A percentile compares a stretch with the other conserved stretches of the same genome.
Evolutionary conservation across 108 stramenopile genomes (phyloP).

Genomic region (Ochromonas danica): DNA sequence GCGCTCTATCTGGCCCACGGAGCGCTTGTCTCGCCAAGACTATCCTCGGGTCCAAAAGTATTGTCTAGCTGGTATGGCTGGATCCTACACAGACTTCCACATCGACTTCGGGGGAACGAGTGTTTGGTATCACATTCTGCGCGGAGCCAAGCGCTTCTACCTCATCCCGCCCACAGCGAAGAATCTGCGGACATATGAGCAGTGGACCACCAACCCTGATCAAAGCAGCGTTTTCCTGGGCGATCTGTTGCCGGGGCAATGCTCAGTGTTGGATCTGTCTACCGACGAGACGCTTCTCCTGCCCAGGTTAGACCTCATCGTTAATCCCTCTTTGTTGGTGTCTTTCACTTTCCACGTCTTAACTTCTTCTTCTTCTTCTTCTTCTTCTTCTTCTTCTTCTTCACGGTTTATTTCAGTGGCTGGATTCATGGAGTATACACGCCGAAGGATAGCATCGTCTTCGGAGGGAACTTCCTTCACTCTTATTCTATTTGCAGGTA

Average conservation of each 20-base stretch:
- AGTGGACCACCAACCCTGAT: conserved; percentile 68
- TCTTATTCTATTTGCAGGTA: neutral
- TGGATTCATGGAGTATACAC: conserved; percentile 94
- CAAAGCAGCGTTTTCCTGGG: conserved; percentile 64
- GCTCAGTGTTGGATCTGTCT: conserved; percentile 57
- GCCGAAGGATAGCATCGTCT: conserved; percentile 73
- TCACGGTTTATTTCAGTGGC: too few relatives aligned
- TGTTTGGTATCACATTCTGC: conserved; percentile 86
- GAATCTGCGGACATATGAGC: conserved; percentile 59
- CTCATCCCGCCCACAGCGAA: conserved; percentile 41
- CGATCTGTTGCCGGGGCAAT: conserved; percentile 52
- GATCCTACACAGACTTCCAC: conserved; percentile 88
- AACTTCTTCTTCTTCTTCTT: too few relatives aligned
- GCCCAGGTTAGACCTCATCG: too few relatives aligned
- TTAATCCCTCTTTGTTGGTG: too few relatives aligned
- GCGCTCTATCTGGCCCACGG: conserved; percentile 66
- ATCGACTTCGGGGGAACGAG: conserved; percentile 88
- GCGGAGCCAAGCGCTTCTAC: conserved; percentile 75
- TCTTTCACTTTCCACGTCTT: too few relatives aligned
- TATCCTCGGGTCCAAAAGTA: conserved; percentile 66
- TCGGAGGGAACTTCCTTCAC: conserved; percentile 83
- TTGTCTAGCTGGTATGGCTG: conserved; percentile 74
- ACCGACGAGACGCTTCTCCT: conserved; percentile 75
- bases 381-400: too few relatives aligned
- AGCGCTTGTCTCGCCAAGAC: neutral